These are phyloP conservation scores for Brassica hybrid DNA, from an alignment of 441 rosid genomes.

Conservation along the genomic window DNA sequence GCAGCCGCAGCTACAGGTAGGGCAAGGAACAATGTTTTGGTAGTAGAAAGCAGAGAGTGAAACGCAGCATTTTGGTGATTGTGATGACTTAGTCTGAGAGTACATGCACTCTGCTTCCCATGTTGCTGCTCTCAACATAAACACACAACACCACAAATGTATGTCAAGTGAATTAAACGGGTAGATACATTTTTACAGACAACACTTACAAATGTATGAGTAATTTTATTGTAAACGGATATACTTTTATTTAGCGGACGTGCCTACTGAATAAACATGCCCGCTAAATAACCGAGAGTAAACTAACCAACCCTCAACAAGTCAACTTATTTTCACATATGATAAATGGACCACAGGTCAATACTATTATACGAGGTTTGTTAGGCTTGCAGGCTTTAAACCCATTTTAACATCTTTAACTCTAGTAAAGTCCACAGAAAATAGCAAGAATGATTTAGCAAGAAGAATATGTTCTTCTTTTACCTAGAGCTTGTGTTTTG, in stretches of 20 bases:
- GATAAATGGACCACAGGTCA: no score
- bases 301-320: neutral
- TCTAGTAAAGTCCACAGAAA: neutral
- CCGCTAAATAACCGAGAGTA: no score
- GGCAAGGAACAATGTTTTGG: slow-evolving; percentile 70
- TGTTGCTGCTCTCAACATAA: slow-evolving; percentile 52
- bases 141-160: neutral
- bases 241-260: no score
- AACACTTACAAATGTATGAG: neutral
- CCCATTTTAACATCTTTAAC: neutral
- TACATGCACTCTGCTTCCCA: slow-evolving; percentile 82
- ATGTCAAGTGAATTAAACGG: neutral
- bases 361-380: no score
- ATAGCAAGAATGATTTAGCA: neutral
- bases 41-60: slow-evolving; percentile 82
- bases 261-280: no score
- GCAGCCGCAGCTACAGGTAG: slow-evolving; percentile 78
- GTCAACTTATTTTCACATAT: no score
- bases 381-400: no score
- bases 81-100: slow-evolving; percentile 66
- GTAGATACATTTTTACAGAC: no score
- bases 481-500: slow-evolving; percentile 83
- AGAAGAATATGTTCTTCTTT: neutral
- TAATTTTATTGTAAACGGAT: no score
- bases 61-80: slow-evolving; percentile 81